Evolutionary conservation across 2,329 filamentous ascomycete genomes (phyloP).

Genomic region (Hypoxylon sp.): DNA sequence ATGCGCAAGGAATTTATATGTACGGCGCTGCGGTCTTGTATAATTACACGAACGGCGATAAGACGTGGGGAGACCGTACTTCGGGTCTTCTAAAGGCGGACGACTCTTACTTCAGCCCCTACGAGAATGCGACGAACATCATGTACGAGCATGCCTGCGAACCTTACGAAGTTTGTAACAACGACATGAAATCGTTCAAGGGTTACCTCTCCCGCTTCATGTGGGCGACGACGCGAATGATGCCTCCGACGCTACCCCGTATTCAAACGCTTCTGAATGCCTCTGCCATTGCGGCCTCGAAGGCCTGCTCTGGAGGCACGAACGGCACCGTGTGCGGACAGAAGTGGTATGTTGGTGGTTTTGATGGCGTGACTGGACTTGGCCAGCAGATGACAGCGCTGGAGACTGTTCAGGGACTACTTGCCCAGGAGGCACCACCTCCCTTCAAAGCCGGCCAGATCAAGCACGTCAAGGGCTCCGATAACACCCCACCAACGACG

Average conservation of each 20-base stretch:
- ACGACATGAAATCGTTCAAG: slow-evolving; percentile 78
- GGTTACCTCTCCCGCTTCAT: slow-evolving; percentile 76
- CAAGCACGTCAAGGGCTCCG: slow-evolving; percentile 56
- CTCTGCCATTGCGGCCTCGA: slow-evolving; percentile 69
- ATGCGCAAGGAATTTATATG: slow-evolving; percentile 75
- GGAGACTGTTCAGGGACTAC: slow-evolving; percentile 73
- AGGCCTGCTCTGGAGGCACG: slow-evolving; percentile 69
- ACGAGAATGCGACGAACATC: slow-evolving; percentile 67
- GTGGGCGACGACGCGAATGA: slow-evolving; percentile 69
- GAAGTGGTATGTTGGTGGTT: slow-evolving; percentile 72
- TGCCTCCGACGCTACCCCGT: slow-evolving; percentile 66
- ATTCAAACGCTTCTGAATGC: slow-evolving; percentile 65
- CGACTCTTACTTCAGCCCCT: slow-evolving; percentile 65
- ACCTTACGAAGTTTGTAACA: slow-evolving; percentile 67
- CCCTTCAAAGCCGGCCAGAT: slow-evolving; percentile 66
- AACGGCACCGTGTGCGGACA: slow-evolving; percentile 70
- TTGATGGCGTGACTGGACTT: slow-evolving; percentile 68
- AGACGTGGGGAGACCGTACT: slow-evolving; percentile 68
- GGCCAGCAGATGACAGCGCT: slow-evolving; percentile 77
- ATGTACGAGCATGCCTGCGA: slow-evolving; percentile 80
- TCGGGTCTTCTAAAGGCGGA: slow-evolving; percentile 67
- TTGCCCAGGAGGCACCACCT: slow-evolving; percentile 60
- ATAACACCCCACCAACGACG: slow-evolving; percentile 15
- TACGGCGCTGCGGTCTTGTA: slow-evolving; percentile 75
- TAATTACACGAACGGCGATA: slow-evolving; percentile 68